Base-by-base conservation (phyloP, 257 asterid species). In the Salvia splendens region DNA sequence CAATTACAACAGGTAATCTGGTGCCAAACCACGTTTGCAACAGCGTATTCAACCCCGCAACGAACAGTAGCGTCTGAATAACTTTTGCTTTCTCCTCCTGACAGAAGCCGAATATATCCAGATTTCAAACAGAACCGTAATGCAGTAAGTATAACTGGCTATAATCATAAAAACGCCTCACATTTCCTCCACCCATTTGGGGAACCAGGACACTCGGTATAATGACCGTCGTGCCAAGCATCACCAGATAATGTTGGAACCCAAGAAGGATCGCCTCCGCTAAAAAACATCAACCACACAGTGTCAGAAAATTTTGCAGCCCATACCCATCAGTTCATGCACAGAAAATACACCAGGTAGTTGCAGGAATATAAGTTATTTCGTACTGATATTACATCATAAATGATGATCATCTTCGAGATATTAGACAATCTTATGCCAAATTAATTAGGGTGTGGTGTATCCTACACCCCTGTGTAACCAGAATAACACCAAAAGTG, bases 161-260 rank as follows among this genome's bases (percentile, higher is more conserved):
- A 51, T 71, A 16, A 54, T 36, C 12, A 65, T 65, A 47, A 15
- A 16, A 67, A 74, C 38, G 72, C 62, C 95, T 84, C 81, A 89
- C 98, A 74, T 92, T 87, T 87, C 95, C 95, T 43, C 98, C 98
- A 79, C 98, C 98, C 98, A 92, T 92, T 79, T 92, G 98, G 61
- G 96, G 96, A 77, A 92, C 98, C 24, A 92, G 82, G 62, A 95
- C 96, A 14, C 95, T 85, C 36, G 98, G 92, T 72, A 92, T 92
- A 77, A 92, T 84, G 74, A 89, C 96, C 9, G 95, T 70, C 5
- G 98, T 92, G 41, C 95, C 95, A 36, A 92, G 95, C 98, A 89
- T 89, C 71, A 92, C 98, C 59, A 92, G 76, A 75, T 92, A 92
- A 76, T 92, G 98, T 68, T 92, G 98, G 77, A 92, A 92, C n/a